Conservation (phyloP, 176 grass and related monocot genomes). For the Ampelocalamus luodianensis region DNA sequence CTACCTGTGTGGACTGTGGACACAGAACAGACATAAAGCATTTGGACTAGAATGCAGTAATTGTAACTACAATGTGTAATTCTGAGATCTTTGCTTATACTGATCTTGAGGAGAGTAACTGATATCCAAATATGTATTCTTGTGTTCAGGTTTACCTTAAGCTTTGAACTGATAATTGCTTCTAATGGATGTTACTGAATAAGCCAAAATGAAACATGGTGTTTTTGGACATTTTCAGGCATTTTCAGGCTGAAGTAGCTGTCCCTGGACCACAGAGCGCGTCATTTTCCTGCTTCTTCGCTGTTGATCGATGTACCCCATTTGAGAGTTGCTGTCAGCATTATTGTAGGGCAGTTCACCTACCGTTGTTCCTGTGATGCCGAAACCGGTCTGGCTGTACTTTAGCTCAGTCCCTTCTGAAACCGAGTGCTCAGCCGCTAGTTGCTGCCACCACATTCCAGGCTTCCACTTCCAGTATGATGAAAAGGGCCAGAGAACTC, state of each 20-base stretch:
- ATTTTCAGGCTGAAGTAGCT: conserved; percentile 12
- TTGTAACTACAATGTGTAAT: not conserved
- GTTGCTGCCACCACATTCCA: not conserved
- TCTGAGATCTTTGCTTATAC: not conserved
- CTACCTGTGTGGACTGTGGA: no score
- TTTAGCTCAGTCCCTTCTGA: not conserved
- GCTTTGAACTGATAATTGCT: not conserved
- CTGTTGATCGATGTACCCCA: conserved; percentile 19
- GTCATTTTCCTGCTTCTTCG: conserved; percentile 19
- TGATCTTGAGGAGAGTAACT: not conserved
- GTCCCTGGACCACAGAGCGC: conserved; percentile 27
- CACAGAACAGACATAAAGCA: no score
- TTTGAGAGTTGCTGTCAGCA: conserved; percentile 39
- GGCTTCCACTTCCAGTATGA: not conserved
- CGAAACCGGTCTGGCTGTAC: not conserved
- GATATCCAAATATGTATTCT: not conserved
- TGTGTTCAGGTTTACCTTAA: not conserved
- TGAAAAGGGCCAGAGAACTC: not conserved
- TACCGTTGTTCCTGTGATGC: conserved; percentile 35
- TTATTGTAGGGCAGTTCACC: conserved; percentile 42
- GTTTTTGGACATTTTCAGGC: not conserved
- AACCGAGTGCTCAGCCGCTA: conserved; percentile 4
- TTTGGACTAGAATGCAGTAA: not conserved
- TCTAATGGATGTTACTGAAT: not conserved
- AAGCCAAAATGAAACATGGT: not conserved